Evolutionary conservation across 2,329 filamentous ascomycete species (phyloP).

Genomic region (Colletotrichum plurivorum): DNA sequence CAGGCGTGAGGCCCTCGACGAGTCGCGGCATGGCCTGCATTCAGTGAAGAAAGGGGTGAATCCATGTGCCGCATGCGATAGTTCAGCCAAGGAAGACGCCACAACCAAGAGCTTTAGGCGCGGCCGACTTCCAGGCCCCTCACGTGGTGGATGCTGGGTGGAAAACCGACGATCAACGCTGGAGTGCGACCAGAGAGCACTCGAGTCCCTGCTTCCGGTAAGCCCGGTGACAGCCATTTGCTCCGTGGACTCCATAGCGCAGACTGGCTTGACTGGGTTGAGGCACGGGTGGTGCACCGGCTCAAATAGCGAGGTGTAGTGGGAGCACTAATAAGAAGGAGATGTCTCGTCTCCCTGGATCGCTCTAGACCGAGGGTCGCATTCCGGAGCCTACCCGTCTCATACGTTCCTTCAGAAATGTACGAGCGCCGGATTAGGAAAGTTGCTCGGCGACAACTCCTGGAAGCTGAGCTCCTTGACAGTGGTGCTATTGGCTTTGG

Average conservation of each 20-base stretch:
- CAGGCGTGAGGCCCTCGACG: background rate
- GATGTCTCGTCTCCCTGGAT: slow-evolving; percentile 2
- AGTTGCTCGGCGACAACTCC: background rate
- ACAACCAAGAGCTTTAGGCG: background rate
- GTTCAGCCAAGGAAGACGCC: slow-evolving; percentile 21
- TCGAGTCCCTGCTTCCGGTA: slow-evolving; percentile 25
- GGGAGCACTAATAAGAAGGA: slow-evolving; percentile 1
- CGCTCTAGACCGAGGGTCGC: slow-evolving; percentile 10
- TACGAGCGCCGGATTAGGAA: slow-evolving; percentile 2
- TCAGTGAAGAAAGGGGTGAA: background rate
- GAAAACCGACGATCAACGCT: slow-evolving; percentile 17
- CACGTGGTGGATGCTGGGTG: slow-evolving; percentile 13
- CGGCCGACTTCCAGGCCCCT: slow-evolving; percentile 3
- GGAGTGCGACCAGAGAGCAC: slow-evolving; percentile 13
- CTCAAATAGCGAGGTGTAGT: slow-evolving; percentile 4
- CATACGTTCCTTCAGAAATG: slow-evolving; percentile 1
- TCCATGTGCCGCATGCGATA: slow-evolving; percentile 28
- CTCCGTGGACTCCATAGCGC: background rate
- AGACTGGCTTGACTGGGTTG: background rate
- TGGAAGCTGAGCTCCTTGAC: background rate
- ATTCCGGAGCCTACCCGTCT: slow-evolving; percentile 2
- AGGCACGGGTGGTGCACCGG: slow-evolving; percentile 19
- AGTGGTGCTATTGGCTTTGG: background rate
- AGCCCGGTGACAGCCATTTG: slow-evolving; percentile 2
- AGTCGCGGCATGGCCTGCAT: slow-evolving; percentile 8